These are phyloP conservation scores for Aureoboletus auriporus DNA, from an alignment of 768 basidiomycete species.

Conservation along the genomic window DNA sequence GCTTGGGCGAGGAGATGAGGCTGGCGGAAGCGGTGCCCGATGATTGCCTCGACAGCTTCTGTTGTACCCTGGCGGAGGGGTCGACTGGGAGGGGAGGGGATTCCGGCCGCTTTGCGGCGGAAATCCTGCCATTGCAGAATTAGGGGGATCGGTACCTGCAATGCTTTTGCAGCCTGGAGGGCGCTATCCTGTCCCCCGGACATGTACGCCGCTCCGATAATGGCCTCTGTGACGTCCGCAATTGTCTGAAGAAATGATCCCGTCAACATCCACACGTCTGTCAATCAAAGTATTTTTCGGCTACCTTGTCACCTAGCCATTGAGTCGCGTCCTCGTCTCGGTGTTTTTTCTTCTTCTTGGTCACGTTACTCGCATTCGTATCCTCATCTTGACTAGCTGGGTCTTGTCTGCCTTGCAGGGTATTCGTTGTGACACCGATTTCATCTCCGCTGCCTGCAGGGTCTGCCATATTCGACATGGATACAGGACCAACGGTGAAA, in stretches of 20 bases:
- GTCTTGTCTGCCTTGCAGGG: conserved; percentile 9
- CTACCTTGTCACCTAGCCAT: conserved; percentile 77
- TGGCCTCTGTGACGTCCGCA: conserved; percentile 82
- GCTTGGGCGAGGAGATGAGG: conserved; percentile 69
- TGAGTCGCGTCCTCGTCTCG: conserved; percentile 42
- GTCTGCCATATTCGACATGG: conserved; percentile 11
- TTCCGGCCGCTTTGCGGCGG: conserved; percentile 39
- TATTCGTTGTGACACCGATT: conserved; percentile 11
- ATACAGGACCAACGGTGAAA: conserved; percentile 29
- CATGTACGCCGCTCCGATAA: conserved; percentile 78
- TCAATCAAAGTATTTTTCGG: neutral
- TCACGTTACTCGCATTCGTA: conserved; percentile 1
- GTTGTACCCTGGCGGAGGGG: conserved; percentile 47
- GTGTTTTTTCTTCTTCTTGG: conserved; percentile 39
- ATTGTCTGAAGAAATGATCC: conserved; percentile 47
- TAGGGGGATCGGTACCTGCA: conserved; percentile 61
- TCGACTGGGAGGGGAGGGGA: conserved; percentile 40
- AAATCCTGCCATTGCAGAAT: conserved; percentile 75
- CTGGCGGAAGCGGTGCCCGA: conserved; percentile 58
- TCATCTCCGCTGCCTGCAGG: conserved; percentile 31
- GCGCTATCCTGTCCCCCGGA: conserved; percentile 68
- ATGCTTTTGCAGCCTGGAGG: conserved; percentile 56
- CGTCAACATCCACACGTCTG: conserved; percentile 9
- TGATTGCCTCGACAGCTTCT: conserved; percentile 55
- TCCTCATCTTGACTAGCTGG: conserved; percentile 11